Percentiles rank a stretch among this genome's conserved stretches.
phyloP scores from a whole-genome alignment of 2,329 filamentous ascomycete species.

The Venturia pyrina region DNA sequence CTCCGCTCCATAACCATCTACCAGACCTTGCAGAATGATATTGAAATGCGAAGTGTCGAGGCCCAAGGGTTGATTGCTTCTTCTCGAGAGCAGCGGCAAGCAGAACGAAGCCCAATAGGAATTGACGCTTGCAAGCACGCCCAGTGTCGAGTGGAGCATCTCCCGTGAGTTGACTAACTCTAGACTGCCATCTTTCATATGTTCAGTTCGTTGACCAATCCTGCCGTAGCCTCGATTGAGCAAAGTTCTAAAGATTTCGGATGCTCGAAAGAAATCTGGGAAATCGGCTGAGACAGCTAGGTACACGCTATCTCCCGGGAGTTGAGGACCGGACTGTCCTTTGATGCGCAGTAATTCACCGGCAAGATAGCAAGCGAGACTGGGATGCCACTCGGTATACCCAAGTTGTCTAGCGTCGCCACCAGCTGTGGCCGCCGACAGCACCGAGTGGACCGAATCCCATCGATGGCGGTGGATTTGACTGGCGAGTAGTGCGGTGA shows the following conservation, averaged over 20 bases:
- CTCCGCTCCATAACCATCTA: constrained; percentile 37
- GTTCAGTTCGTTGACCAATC: background rate
- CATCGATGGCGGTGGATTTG: constrained; percentile 32
- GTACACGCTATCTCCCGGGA: background rate
- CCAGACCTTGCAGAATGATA: constrained; percentile 42
- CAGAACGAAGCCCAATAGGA: constrained; percentile 13
- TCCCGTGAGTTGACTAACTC: background rate
- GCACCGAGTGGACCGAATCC: constrained; percentile 24
- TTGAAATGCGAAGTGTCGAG: constrained; percentile 39
- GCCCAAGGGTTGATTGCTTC: constrained; percentile 13
- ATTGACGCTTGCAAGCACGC: constrained; percentile 11
- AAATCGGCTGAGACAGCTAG: background rate
- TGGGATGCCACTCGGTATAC: background rate
- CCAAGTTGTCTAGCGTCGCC: background rate
- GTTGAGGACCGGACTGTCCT: background rate
- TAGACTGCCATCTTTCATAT: background rate
- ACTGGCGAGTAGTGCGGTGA: constrained; percentile 32
- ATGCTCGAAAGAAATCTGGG: background rate
- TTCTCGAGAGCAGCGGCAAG: background rate
- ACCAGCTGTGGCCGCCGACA: background rate
- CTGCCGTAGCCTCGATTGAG: background rate
- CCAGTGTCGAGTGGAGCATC: background rate
- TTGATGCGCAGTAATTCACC: constrained; percentile 14
- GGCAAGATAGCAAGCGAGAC: constrained; percentile 1
- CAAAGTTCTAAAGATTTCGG: background rate